Evolutionary conservation across 1,139 yeast genomes (phyloP).

Genomic region (Yamadazyma diddensiae): DNA sequence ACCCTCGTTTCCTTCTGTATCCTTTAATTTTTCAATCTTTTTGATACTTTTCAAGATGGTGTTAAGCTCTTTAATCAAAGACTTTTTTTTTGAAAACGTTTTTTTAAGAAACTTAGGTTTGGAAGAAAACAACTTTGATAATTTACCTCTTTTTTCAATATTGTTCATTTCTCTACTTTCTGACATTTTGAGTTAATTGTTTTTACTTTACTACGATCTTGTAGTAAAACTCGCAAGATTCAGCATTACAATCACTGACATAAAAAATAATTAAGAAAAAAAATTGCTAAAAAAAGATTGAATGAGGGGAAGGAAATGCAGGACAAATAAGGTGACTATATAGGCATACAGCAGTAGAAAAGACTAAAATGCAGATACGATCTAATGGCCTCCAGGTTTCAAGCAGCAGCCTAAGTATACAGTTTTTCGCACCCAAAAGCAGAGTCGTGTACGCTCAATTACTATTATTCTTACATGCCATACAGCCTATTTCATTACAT

Average conservation of each 20-base stretch:
- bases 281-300: too few relatives aligned
- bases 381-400: too few relatives aligned
- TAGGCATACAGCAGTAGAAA: too few relatives aligned
- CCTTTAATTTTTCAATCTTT: conserved; percentile 12
- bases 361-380: too few relatives aligned
- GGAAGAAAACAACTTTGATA: conserved; percentile 1
- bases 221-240: conserved; percentile 2
- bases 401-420: too few relatives aligned
- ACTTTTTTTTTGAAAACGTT: conserved; percentile 8
- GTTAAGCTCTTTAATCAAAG: conserved; percentile 11
- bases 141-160: conserved; percentile 7
- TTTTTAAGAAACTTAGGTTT: conserved; percentile 5
- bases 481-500: too few relatives aligned
- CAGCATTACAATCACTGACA: neutral
- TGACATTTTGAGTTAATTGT: neutral
- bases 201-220: neutral
- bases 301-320: too few relatives aligned
- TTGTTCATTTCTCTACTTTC: neutral
- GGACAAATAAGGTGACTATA: too few relatives aligned
- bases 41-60: conserved; percentile 12
- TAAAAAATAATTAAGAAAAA: too few relatives aligned
- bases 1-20: conserved; percentile 3
- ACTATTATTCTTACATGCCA: too few relatives aligned
- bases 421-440: neutral
- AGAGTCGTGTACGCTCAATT: neutral